Evolutionary conservation across 2,329 filamentous ascomycete genomes (phyloP).

Genomic region (Beauveria varroae): DNA sequence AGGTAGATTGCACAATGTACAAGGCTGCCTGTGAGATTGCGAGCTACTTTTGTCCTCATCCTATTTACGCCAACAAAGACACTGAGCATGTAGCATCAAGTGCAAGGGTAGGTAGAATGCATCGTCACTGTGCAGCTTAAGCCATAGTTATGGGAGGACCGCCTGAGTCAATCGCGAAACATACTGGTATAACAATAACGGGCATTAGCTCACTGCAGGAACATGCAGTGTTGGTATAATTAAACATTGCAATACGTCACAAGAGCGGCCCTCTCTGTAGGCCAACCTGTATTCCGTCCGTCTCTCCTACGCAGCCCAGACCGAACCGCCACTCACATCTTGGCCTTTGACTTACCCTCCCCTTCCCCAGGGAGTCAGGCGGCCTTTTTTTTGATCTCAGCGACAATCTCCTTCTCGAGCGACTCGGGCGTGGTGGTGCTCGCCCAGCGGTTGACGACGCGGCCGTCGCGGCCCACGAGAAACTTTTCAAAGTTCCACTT

Average conservation of each 20-base stretch:
- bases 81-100: too few species aligned
- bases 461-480: constrained; percentile 75
- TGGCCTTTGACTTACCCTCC: neutral
- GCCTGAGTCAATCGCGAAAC: neutral
- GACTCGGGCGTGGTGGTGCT: constrained; percentile 80
- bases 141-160: too few species aligned
- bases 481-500: constrained; percentile 99
- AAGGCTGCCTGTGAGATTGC: too few species aligned
- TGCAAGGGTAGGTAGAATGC: too few species aligned
- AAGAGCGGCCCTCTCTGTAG: neutral
- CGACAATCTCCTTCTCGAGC: constrained; percentile 67
- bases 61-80: too few species aligned
- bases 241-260: neutral
- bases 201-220: neutral
- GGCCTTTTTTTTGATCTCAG: constrained; percentile 56
- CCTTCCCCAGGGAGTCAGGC: neutral
- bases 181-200: neutral
- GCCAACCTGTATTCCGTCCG: neutral
- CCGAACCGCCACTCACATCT: neutral
- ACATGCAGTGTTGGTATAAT: neutral
- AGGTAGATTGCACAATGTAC: too few species aligned
- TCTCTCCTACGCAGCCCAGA: neutral
- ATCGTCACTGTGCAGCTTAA: too few species aligned
- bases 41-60: too few species aligned
- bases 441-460: constrained; percentile 80